Conservation (phyloP, 1,284 basidiomycete species). For the Puccinia triticina region DNA sequence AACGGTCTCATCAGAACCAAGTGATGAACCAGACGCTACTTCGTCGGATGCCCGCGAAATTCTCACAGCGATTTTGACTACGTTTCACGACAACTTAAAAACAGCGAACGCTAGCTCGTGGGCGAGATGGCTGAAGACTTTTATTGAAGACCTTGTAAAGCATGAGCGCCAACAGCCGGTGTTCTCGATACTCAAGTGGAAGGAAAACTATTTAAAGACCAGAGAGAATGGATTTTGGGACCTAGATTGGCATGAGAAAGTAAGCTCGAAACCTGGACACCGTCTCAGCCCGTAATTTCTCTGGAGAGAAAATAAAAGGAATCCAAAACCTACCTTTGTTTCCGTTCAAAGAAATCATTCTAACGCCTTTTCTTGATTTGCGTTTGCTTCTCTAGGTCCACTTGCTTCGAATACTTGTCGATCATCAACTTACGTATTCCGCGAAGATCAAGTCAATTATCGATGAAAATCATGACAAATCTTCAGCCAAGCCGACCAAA, state of each 20-base stretch:
- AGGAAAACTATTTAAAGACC: slow-evolving; percentile 43
- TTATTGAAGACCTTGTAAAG: slow-evolving; percentile 40
- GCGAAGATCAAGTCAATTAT: slow-evolving; percentile 40
- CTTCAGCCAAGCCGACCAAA: slow-evolving; percentile 33
- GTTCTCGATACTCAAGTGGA: slow-evolving; percentile 38
- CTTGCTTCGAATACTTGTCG: slow-evolving; percentile 41
- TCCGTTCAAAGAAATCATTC: not conserved
- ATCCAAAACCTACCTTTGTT: not conserved
- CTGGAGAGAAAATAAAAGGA: not conserved
- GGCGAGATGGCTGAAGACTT: slow-evolving; percentile 34
- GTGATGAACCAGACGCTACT: not conserved
- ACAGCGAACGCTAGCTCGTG: slow-evolving; percentile 14
- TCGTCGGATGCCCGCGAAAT: slow-evolving; percentile 32
- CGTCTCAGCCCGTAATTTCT: not conserved
- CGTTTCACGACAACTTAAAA: slow-evolving; percentile 50
- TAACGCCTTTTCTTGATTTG: not conserved
- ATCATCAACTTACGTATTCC: slow-evolving; percentile 49
- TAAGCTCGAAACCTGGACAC: not conserved
- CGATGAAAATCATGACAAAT: slow-evolving; percentile 47
- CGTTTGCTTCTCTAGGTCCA: slow-evolving; percentile 29
- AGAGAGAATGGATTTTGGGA: slow-evolving; percentile 46
- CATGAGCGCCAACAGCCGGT: slow-evolving; percentile 19
- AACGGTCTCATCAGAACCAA: slow-evolving; percentile 5
- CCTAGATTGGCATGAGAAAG: slow-evolving; percentile 50
- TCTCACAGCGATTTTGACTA: slow-evolving; percentile 28